Evolutionary conservation across 2,329 filamentous ascomycete genomes (phyloP).

Genomic region (Trichoderma guizhouense): DNA sequence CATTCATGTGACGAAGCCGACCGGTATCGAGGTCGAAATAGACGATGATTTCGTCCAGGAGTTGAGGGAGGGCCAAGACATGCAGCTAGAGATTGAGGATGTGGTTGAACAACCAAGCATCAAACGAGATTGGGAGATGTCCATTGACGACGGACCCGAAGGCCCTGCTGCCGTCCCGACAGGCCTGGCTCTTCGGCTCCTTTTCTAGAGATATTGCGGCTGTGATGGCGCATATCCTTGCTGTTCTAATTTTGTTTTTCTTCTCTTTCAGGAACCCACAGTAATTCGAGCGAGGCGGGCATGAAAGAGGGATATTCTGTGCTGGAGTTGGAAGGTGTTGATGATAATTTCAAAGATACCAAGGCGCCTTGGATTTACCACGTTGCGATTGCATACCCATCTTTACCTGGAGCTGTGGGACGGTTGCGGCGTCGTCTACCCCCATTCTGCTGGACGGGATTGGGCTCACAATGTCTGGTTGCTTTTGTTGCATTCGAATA

Average conservation of each 20-base stretch:
- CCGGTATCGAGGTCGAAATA: slow-evolving; percentile 77
- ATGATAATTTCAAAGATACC: slow-evolving; percentile 20
- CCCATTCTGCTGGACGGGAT: slow-evolving; percentile 13
- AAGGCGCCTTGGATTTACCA: slow-evolving; percentile 8
- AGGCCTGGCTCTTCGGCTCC: slow-evolving; percentile 23
- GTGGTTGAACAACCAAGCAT: slow-evolving; percentile 34
- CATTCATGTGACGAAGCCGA: slow-evolving; percentile 63
- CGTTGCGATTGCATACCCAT: slow-evolving; percentile 1
- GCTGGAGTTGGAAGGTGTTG: slow-evolving; percentile 19
- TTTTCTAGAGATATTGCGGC: slow-evolving; percentile 16
- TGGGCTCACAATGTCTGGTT: neutral
- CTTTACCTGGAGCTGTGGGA: neutral
- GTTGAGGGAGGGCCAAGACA: slow-evolving; percentile 86
- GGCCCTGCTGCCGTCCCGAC: neutral
- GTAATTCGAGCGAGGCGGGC: neutral
- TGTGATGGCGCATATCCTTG: neutral
- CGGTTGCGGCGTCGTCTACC: neutral
- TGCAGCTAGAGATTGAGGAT: slow-evolving; percentile 67
- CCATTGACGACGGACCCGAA: slow-evolving; percentile 38
- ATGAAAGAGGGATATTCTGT: neutral
- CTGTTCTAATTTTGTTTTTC: neutral
- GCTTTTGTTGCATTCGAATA: slow-evolving; percentile 10
- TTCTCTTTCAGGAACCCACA: neutral
- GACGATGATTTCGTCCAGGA: slow-evolving; percentile 87
- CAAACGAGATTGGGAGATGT: slow-evolving; percentile 63